Evolutionary conservation across 1,139 yeast species (phyloP).

Genomic region (Lodderomyces jiufengensis): DNA sequence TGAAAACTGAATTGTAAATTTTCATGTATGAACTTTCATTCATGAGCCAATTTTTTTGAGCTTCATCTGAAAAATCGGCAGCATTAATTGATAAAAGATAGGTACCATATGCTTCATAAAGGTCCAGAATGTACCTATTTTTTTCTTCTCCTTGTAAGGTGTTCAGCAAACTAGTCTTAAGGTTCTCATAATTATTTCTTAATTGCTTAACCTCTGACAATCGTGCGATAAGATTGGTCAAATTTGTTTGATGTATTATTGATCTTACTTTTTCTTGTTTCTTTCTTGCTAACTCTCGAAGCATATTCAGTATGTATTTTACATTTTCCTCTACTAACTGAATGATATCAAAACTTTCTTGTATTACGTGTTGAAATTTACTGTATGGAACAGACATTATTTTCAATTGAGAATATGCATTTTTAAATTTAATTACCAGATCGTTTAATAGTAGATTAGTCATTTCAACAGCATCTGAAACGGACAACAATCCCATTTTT

Average conservation of each 20-base stretch:
- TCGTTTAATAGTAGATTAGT: slow-evolving; percentile 55
- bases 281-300: slow-evolving; percentile 74
- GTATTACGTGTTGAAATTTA: slow-evolving; percentile 20
- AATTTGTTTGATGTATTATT: slow-evolving; percentile 48
- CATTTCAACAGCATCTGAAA: slow-evolving; percentile 57
- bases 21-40: slow-evolving; percentile 27
- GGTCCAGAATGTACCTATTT: slow-evolving; percentile 16
- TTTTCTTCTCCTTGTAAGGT: slow-evolving; percentile 19
- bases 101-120: slow-evolving; percentile 32
- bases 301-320: slow-evolving; percentile 41
- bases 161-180: slow-evolving; percentile 38
- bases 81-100: slow-evolving; percentile 26
- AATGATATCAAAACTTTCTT: slow-evolving; percentile 20
- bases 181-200: slow-evolving; percentile 53
- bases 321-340: slow-evolving; percentile 31
- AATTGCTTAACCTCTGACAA: slow-evolving; percentile 44
- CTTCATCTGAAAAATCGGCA: slow-evolving; percentile 34
- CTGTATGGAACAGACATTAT: slow-evolving; percentile 26
- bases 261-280: slow-evolving; percentile 70
- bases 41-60: slow-evolving; percentile 30
- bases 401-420: slow-evolving; percentile 18
- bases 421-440: slow-evolving; percentile 23
- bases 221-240: slow-evolving; percentile 43
- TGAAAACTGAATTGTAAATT: slow-evolving; percentile 22
- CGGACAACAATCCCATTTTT: slow-evolving; percentile 60